Evolutionary conservation across 768 basidiomycete genomes (phyloP).

Genomic region (Sporobolomyces pararoseus): DNA sequence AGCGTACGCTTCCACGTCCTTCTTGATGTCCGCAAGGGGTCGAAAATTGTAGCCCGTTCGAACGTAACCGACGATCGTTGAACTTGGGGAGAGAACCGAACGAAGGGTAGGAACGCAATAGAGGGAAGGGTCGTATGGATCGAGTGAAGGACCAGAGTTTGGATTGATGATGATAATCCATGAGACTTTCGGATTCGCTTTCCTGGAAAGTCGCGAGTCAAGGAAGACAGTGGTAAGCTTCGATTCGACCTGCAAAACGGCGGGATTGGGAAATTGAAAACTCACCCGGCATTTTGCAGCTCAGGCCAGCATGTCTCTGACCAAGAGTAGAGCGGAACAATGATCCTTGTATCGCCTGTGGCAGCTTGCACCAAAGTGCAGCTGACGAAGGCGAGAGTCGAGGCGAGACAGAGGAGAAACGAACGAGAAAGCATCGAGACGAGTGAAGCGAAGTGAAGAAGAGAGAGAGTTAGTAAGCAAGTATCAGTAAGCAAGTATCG

Average conservation of each 20-base stretch:
- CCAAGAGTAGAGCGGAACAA: constrained; percentile 18
- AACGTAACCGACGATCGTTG: constrained; percentile 21
- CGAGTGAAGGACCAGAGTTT: constrained; percentile 5
- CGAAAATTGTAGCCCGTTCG: constrained; percentile 6
- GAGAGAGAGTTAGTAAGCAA: not conserved
- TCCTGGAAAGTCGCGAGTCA: not conserved
- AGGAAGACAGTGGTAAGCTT: not conserved
- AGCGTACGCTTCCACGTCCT: constrained; percentile 5
- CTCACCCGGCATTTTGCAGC: constrained; percentile 20
- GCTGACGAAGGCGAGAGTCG: too few species aligned
- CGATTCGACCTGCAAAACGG: not conserved
- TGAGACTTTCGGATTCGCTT: not conserved
- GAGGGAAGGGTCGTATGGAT: constrained; percentile 11
- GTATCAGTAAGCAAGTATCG: too few species aligned
- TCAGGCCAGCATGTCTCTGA: constrained; percentile 15
- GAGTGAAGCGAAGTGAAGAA: not conserved
- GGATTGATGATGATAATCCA: constrained; percentile 25
- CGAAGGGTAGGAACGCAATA: constrained; percentile 26
- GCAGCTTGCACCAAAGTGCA: too few species aligned
- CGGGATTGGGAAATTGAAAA: not conserved
- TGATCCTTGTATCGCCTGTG: constrained; percentile 3
- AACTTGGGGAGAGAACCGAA: not conserved
- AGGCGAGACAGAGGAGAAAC: not conserved
- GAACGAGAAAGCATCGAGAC: not conserved
- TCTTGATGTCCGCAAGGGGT: not conserved